Evolutionary conservation across 2,329 filamentous ascomycete genomes (phyloP).

Genomic region (Epichloe brachyelytri): DNA sequence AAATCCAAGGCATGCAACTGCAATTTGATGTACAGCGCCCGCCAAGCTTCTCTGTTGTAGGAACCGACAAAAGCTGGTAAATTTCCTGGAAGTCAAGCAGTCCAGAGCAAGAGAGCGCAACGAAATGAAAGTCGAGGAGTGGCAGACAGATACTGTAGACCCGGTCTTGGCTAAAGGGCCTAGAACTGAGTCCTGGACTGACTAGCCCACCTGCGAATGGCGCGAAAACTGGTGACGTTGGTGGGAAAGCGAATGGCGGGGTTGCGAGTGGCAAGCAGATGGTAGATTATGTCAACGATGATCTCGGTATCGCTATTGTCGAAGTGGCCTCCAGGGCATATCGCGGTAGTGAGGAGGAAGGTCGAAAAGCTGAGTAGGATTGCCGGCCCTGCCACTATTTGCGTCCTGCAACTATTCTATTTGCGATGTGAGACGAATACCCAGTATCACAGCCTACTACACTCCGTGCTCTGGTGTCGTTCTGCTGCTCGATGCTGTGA

Average conservation of each 20-base stretch:
- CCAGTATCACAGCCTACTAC: not conserved
- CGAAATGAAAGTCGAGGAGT: not conserved
- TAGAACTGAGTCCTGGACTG: not conserved
- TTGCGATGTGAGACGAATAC: not conserved
- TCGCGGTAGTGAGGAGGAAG: not conserved
- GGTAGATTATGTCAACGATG: not conserved
- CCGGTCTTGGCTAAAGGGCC: conserved; percentile 1
- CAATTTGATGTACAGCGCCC: not conserved
- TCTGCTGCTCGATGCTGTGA: not conserved
- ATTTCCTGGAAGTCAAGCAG: not conserved
- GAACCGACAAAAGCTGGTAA: not conserved
- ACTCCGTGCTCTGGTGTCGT: not conserved
- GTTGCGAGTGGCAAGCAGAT: not conserved
- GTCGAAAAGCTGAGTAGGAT: not conserved
- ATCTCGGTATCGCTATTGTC: conserved; percentile 5
- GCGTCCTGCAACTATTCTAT: not conserved
- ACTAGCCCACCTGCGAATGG: not conserved
- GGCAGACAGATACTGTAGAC: not conserved
- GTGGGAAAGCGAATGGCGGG: conserved; percentile 2
- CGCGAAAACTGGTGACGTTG: not conserved
- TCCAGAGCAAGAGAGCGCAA: not conserved
- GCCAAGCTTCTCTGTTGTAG: not conserved
- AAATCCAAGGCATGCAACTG: not conserved
- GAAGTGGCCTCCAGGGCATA: conserved; percentile 4
- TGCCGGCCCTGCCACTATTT: not conserved